These are phyloP conservation scores for Zygosaccharomyces kombuchaensis DNA, from an alignment of 805 yeast species.

Conservation along the genomic window DNA sequence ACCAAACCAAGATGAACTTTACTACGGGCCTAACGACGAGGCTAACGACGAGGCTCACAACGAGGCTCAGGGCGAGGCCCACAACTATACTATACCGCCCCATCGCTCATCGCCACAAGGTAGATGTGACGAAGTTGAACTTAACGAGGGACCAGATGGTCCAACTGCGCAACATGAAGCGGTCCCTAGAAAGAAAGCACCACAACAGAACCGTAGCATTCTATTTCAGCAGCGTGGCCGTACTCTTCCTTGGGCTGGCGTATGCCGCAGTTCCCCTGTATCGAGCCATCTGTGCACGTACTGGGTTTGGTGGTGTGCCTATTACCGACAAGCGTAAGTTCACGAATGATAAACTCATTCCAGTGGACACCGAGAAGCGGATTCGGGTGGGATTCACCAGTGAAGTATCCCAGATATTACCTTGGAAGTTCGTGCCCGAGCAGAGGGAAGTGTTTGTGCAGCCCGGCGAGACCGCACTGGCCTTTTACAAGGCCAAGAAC, in stretches of 20 bases:
- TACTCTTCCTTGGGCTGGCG: conserved; percentile 69
- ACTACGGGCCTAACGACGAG: background rate
- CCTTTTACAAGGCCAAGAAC: conserved; percentile 90
- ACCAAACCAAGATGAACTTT: background rate
- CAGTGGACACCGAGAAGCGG: conserved; percentile 80
- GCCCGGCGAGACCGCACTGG: conserved; percentile 97
- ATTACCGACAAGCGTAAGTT: conserved; percentile 77
- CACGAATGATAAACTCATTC: conserved; percentile 81
- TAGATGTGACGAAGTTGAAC: conserved; percentile 12
- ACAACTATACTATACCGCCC: background rate
- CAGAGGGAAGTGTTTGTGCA: conserved; percentile 88
- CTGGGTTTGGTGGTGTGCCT: conserved; percentile 96
- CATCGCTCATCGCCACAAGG: background rate
- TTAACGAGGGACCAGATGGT: conserved; percentile 27
- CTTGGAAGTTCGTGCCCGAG: conserved; percentile 94
- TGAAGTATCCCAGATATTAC: conserved; percentile 83
- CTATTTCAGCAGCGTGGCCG: conserved; percentile 63
- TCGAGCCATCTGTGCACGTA: conserved; percentile 84
- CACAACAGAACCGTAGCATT: conserved; percentile 55
- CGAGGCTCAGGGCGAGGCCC: background rate
- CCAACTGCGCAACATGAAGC: conserved; percentile 19
- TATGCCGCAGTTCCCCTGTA: conserved; percentile 92
- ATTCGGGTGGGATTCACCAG: conserved; percentile 85
- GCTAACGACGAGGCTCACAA: background rate
- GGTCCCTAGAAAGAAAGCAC: conserved; percentile 25